Evolutionary conservation across 2,329 filamentous ascomycete species (phyloP).

Genomic region (Penicillium vulpinum): DNA sequence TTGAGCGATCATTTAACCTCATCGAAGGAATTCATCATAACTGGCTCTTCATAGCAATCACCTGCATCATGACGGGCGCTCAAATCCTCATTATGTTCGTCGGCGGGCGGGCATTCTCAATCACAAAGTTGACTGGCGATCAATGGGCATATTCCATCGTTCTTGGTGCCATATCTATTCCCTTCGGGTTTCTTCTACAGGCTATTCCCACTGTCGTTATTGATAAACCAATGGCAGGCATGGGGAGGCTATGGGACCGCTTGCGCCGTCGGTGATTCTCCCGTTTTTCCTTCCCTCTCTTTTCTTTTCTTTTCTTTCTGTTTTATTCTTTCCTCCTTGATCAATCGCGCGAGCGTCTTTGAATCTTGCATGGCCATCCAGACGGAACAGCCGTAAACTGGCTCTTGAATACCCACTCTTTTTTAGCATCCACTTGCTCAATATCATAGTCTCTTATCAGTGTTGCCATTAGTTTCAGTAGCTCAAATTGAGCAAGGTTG

Average conservation of each 20-base stretch:
- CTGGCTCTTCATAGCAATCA: slow-evolving; percentile 60
- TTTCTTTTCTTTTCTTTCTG: neutral
- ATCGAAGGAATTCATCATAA: slow-evolving; percentile 60
- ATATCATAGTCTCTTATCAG: slow-evolving; percentile 38
- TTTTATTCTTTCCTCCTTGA: neutral
- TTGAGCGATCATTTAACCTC: slow-evolving; percentile 64
- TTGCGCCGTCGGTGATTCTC: neutral
- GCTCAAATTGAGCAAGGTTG: slow-evolving; percentile 39
- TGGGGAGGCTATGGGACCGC: neutral
- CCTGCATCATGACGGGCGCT: slow-evolving; percentile 57
- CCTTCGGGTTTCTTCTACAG: slow-evolving; percentile 40
- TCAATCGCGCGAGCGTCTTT: neutral
- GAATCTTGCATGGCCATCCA: neutral
- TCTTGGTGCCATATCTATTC: slow-evolving; percentile 51
- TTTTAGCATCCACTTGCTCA: slow-evolving; percentile 25
- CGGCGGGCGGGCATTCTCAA: slow-evolving; percentile 56
- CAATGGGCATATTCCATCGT: slow-evolving; percentile 60
- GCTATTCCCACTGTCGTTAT: slow-evolving; percentile 1
- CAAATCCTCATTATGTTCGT: slow-evolving; percentile 61
- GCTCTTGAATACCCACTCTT: neutral
- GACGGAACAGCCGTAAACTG: neutral
- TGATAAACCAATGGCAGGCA: slow-evolving; percentile 1
- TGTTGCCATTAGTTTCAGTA: slow-evolving; percentile 37
- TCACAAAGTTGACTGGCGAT: slow-evolving; percentile 50
- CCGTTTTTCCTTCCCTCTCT: neutral